These are phyloP conservation scores for Clitopilus hobsonii DNA, from an alignment of 768 basidiomycete genomes.

Conservation along the genomic window DNA sequence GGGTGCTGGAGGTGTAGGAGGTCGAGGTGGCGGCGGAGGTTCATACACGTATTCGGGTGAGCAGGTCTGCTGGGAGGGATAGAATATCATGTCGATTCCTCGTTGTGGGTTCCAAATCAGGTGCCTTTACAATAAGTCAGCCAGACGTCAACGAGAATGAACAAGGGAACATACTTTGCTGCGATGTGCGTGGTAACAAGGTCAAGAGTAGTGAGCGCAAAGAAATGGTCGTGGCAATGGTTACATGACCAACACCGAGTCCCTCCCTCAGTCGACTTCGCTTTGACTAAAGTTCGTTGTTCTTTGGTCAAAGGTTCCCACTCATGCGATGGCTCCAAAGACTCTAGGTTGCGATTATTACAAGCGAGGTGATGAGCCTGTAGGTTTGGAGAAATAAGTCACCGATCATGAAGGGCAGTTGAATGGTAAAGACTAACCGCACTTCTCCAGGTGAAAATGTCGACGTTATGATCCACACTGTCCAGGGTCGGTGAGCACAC, in stretches of 20 bases:
- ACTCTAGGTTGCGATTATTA: no score
- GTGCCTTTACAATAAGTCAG: no score
- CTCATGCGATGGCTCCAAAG: neutral
- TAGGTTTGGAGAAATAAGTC: neutral
- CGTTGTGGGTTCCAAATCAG: no score
- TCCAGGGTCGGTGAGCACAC: neutral
- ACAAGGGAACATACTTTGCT: no score
- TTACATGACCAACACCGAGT: neutral
- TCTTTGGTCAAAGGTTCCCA: neutral
- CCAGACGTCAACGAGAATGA: no score
- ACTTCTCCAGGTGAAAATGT: slow-evolving; percentile 9
- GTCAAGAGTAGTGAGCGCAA: neutral
- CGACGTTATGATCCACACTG: neutral
- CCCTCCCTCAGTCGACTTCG: neutral
- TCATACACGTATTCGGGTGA: no score
- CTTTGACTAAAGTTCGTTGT: neutral
- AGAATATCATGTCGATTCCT: no score
- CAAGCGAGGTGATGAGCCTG: no score
- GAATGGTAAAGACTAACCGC: slow-evolving; percentile 6
- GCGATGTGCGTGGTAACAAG: no score
- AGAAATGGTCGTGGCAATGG: neutral
- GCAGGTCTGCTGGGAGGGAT: no score
- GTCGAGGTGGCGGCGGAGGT: no score
- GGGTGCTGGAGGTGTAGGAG: no score
- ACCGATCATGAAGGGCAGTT: neutral